Base-by-base conservation (phyloP, 148 eudicot genomes). In the Gaultheria prostrata region DNA sequence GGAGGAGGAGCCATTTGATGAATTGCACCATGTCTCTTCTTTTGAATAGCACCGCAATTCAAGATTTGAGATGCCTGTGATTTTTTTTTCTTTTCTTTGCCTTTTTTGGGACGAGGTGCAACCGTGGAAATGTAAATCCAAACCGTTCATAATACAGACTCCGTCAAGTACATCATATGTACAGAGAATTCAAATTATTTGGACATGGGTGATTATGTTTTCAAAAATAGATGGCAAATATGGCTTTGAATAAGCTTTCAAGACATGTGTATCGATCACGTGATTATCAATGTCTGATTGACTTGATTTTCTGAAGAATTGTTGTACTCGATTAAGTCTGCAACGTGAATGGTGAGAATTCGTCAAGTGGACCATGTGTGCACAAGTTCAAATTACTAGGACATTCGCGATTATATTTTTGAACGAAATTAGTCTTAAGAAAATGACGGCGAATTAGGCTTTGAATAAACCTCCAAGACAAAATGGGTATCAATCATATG, bases 1-100 rank as follows among this genome's bases (percentile, higher is more conserved):
- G 49, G 35, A 18, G 45, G 14, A 80, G 59, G 8, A 82, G 69
- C 30, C 80, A 82, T 4, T 75, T 51, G 24, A 82, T 90, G 93
- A 84, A 85, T 59, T 92, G 94, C 74, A 84, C 87, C 12, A 84
- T 90, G 85, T 78, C 14, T 57, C 46, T 90, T 11, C 79, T 86
- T 84, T 84, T 90, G 85, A 82, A n/a, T 20, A 84, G 35, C 6
- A 77, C 26, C 77, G 70, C 84, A 13, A 50, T 92, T 1, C 84
- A 84, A 43, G 80, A 80, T 82, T 82, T 89, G 72, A 67, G 20
- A 48, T 92, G 94, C 83, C 53, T 63, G 70, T 80, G 70, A 49
- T n/a, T 50, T 72, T 49, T 61, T 6, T 2, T 6, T 57, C 0
- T 48, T 48, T 48, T 7, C 10, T 48, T 48, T 8, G 50, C 43